Conservation (phyloP, 2,329 filamentous ascomycete species). For the Macroventuria anomochaeta region DNA sequence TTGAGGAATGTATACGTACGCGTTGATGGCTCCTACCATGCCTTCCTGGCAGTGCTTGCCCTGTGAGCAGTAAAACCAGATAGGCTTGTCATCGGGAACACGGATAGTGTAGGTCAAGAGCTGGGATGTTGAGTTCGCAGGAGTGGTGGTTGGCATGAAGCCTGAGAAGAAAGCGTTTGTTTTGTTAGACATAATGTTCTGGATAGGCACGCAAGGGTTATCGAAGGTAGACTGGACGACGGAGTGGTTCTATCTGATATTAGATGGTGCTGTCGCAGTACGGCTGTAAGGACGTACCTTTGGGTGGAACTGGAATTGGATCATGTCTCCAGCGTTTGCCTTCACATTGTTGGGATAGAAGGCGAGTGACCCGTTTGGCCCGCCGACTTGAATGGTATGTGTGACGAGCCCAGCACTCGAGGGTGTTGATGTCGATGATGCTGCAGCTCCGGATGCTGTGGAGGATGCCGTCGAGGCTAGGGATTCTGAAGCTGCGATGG, state of each 20-base stretch:
- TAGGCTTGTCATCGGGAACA: constrained; percentile 71
- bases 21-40: constrained; percentile 80
- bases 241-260: constrained; percentile 68
- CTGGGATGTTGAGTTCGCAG: constrained; percentile 32
- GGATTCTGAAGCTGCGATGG: constrained; percentile 30
- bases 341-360: constrained; percentile 72
- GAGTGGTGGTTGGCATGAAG: constrained; percentile 64
- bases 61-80: constrained; percentile 83
- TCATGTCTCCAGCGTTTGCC: constrained; percentile 64
- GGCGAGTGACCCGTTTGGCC: constrained; percentile 59
- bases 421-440: constrained; percentile 10
- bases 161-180: constrained; percentile 67
- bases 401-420: constrained; percentile 37
- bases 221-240: constrained; percentile 79
- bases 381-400: constrained; percentile 70
- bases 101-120: constrained; percentile 74
- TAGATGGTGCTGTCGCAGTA: constrained; percentile 7
- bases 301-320: constrained; percentile 62
- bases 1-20: constrained; percentile 57
- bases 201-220: constrained; percentile 70
- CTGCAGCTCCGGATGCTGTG: constrained; percentile 14
- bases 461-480: constrained; percentile 14
- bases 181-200: constrained; percentile 53
- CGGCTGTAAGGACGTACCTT: constrained; percentile 41
- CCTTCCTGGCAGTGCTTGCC: constrained; percentile 75